Percentiles rank a stretch among this genome's conserved stretches.
These are phyloP conservation scores for Penstemon eatonii DNA, from an alignment of 257 asterid species.

Conservation along the genomic window DNA sequence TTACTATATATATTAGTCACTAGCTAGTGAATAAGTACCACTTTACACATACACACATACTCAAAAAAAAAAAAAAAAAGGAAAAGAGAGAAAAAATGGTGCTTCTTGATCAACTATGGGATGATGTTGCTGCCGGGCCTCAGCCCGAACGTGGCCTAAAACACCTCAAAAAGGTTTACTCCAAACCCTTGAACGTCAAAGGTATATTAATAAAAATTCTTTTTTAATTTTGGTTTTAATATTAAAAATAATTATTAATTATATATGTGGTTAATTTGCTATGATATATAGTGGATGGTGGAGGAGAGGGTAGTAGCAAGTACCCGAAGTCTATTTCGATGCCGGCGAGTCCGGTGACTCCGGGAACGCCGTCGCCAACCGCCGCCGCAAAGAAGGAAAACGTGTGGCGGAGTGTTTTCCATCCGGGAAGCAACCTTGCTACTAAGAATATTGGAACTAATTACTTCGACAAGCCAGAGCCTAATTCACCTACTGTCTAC, in stretches of 20 bases:
- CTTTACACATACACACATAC: not conserved
- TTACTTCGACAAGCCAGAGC: conserved; percentile 79
- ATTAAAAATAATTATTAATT: not conserved
- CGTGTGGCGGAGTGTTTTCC: conserved; percentile 95
- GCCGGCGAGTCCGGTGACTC: conserved; percentile 58
- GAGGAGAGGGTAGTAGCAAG: conserved; percentile 46
- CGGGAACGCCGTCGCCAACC: conserved; percentile 70
- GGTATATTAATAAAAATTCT: conserved; percentile 20
- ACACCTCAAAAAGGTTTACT: conserved; percentile 60
- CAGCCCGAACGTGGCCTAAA: conserved; percentile 82
- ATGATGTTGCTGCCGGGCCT: conserved; percentile 89
- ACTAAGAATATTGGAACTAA: conserved; percentile 67
- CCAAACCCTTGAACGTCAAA: conserved; percentile 51
- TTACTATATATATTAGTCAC: conserved; percentile 31
- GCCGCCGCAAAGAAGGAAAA: conserved; percentile 57
- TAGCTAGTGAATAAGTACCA: not conserved
- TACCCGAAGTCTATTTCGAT: conserved; percentile 52
- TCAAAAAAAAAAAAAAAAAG: no score
- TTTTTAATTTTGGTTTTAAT: not conserved
- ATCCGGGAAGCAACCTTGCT: conserved; percentile 90
- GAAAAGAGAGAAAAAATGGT: conserved; percentile 45
- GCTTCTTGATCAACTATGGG: conserved; percentile 88
- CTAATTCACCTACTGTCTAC: conserved; percentile 89
- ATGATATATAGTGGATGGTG: conserved; percentile 32
- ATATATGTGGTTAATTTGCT: not conserved